These are phyloP conservation scores for Corchorus olitorius DNA, from an alignment of 345 rosid genomes.

Conservation along the genomic window DNA sequence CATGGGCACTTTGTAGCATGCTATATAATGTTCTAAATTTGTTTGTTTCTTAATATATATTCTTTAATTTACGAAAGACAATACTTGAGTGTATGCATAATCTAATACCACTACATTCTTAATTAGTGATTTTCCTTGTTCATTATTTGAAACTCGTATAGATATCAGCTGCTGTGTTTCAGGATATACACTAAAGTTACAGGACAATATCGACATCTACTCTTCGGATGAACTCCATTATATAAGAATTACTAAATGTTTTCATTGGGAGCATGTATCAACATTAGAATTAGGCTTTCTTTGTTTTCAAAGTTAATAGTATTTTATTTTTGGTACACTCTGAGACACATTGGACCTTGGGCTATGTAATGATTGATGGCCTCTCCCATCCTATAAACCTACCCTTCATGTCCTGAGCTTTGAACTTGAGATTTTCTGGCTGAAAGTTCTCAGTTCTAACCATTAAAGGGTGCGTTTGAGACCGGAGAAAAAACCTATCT, in stretches of 20 bases:
- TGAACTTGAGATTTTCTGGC: background rate
- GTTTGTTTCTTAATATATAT: background rate
- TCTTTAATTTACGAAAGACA: background rate
- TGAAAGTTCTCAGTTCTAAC: background rate
- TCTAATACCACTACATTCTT: background rate
- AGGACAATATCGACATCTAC: background rate
- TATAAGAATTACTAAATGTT: background rate
- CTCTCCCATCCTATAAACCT: background rate
- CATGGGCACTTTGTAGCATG: background rate
- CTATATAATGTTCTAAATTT: background rate
- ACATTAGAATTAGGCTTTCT: background rate
- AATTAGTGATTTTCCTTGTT: background rate
- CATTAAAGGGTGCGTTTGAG: background rate
- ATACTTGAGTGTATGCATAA: background rate
- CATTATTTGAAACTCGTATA: background rate
- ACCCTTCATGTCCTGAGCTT: background rate
- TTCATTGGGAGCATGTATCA: background rate
- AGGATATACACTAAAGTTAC: background rate
- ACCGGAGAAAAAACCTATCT: no score
- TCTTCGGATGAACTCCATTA: background rate
- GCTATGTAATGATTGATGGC: background rate
- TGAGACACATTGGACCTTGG: background rate
- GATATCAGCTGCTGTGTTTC: constrained; percentile 3
- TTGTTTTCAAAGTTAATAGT: background rate
- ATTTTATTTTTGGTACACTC: background rate